Evolutionary conservation across 2,329 filamentous ascomycete species (phyloP).

Genomic region (Sporothrix sp.): DNA sequence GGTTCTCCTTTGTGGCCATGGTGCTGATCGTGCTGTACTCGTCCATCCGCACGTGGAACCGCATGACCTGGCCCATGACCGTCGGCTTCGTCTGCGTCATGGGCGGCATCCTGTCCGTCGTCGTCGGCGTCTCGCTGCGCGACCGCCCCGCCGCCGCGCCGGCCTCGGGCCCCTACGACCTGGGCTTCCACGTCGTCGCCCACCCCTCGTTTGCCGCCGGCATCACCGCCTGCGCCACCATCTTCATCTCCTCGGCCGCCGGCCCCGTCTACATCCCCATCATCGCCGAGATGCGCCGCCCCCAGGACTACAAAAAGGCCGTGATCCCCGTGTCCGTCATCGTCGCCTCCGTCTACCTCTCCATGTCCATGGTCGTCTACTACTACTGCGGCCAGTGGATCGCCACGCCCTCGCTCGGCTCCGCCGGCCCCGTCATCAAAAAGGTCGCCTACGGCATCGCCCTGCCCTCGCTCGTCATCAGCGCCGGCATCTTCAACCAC

Average conservation of each 20-base stretch:
- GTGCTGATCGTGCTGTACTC: constrained; percentile 36
- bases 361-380: constrained; percentile 44
- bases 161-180: constrained; percentile 30
- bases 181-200: constrained; percentile 37
- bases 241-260: constrained; percentile 46
- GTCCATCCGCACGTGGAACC: constrained; percentile 36
- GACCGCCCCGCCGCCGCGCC: constrained; percentile 30
- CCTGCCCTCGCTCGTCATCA: constrained; percentile 43
- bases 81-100: constrained; percentile 44
- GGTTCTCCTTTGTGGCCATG: constrained; percentile 49
- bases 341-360: constrained; percentile 40
- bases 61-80: constrained; percentile 34
- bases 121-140: constrained; percentile 32
- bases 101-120: constrained; percentile 46
- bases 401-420: constrained; percentile 42
- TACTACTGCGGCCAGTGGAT: constrained; percentile 53
- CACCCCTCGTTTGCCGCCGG: constrained; percentile 46
- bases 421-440: constrained; percentile 49
- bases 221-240: constrained; percentile 47
- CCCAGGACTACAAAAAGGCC: constrained; percentile 49
- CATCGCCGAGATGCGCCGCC: constrained; percentile 54
- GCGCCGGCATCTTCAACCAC: constrained; percentile 24
- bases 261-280: constrained; percentile 50
- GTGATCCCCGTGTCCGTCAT: constrained; percentile 40
- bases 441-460: constrained; percentile 53